Percentiles rank a stretch among this genome's conserved stretches.
These are phyloP conservation scores for Salvia rosmarinus DNA, from an alignment of 257 asterid species.

Conservation along the genomic window DNA sequence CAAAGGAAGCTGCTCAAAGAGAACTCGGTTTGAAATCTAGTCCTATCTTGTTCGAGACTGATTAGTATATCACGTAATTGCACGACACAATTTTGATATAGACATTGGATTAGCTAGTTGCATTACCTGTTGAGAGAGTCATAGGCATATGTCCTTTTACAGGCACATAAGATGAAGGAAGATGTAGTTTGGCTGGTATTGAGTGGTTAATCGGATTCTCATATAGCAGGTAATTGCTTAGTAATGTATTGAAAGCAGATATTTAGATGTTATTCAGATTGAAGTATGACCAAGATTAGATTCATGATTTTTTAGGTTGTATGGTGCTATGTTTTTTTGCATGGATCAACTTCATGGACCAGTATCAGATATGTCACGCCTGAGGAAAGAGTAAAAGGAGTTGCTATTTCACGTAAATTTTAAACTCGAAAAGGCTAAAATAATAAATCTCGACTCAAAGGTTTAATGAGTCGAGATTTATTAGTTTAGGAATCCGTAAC, in stretches of 20 bases:
- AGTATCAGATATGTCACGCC: no score
- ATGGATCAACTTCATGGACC: background rate
- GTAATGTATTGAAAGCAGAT: background rate
- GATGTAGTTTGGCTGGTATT: slow-evolving; percentile 22
- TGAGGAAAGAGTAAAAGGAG: no score
- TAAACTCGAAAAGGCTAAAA: no score
- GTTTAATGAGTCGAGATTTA: no score
- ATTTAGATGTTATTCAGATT: background rate
- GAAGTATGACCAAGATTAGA: background rate
- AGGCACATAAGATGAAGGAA: slow-evolving; percentile 16
- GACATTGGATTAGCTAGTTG: slow-evolving; percentile 36
- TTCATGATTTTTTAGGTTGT: background rate
- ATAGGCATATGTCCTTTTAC: slow-evolving; percentile 30
- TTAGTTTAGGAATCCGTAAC: no score
- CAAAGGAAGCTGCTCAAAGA: slow-evolving; percentile 30
- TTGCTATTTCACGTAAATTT: no score
- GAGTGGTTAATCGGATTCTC: slow-evolving; percentile 11
- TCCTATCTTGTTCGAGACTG: slow-evolving; percentile 41
- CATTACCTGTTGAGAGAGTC: slow-evolving; percentile 29
- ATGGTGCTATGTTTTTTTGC: no score
- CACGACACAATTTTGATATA: slow-evolving; percentile 34
- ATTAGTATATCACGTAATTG: slow-evolving; percentile 29
- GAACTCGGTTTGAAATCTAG: slow-evolving; percentile 25
- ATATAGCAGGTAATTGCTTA: background rate
- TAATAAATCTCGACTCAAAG: no score